Evolutionary conservation across 139 green algal species (phyloP).

Genomic region (Bryopsis sp.): DNA sequence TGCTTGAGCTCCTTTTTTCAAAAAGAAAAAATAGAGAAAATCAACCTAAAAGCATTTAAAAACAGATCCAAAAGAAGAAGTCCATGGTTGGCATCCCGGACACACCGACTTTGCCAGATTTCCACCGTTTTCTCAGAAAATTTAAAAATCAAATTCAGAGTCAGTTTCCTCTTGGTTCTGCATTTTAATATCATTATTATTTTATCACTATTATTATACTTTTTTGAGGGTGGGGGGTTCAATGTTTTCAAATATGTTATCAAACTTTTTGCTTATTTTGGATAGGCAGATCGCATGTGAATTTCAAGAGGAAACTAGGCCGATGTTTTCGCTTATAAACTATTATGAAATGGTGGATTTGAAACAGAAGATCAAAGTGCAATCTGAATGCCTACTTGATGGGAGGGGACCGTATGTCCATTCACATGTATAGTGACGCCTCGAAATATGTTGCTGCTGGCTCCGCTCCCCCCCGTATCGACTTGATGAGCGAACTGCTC

Average conservation of each 20-base stretch:
- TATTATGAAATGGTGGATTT: neutral
- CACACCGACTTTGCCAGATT: neutral
- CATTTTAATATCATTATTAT: neutral
- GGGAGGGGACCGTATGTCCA: constrained; percentile 62
- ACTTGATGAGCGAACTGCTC: constrained; percentile 51
- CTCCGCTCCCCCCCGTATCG: constrained; percentile 14
- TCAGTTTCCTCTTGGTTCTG: neutral
- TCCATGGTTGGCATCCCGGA: neutral
- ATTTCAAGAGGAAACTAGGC: neutral
- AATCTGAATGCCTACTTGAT: neutral
- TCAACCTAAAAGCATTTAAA: neutral
- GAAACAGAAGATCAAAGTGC: neutral
- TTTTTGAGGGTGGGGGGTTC: neutral
- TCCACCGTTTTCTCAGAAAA: neutral
- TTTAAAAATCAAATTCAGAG: neutral
- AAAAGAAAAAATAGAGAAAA: too few relatives aligned
- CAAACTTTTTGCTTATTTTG: neutral
- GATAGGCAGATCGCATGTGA: neutral
- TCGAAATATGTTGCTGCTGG: constrained; percentile 50
- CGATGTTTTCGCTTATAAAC: neutral
- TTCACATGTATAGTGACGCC: constrained; percentile 84
- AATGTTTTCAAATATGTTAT: neutral
- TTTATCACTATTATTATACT: neutral
- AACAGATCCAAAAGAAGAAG: neutral
- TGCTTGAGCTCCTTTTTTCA: constrained; percentile 85